phyloP scores from a whole-genome alignment of 805 yeast genomes.

The Kazachstania bromeliacearum region DNA sequence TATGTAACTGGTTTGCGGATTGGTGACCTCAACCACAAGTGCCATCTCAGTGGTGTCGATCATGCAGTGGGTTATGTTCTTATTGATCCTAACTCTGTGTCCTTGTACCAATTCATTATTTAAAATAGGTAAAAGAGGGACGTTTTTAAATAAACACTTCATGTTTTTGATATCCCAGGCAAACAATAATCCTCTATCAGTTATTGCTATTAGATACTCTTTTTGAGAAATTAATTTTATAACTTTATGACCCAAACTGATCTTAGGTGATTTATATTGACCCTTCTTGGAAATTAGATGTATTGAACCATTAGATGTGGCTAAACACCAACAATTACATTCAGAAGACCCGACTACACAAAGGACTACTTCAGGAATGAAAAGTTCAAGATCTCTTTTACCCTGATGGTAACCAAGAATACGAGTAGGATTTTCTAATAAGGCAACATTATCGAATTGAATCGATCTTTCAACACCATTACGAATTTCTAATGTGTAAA shows the following conservation, averaged over 20 bases:
- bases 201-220: conserved; percentile 43
- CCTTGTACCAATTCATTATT: conserved; percentile 18
- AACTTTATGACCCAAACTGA: conserved; percentile 40
- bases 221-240: conserved; percentile 34
- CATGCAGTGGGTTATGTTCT: conserved; percentile 11
- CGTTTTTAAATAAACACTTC: conserved; percentile 15
- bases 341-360: conserved; percentile 37
- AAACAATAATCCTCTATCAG: conserved; percentile 49
- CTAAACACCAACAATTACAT: conserved; percentile 38
- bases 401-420: conserved; percentile 31
- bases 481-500: conserved; percentile 25
- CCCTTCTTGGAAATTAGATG: conserved; percentile 29
- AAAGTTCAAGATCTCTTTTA: conserved; percentile 33
- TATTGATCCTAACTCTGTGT: conserved; percentile 21
- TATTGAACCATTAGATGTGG: conserved; percentile 34
- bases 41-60: conserved; percentile 5
- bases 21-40: conserved; percentile 10
- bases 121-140: conserved; percentile 25
- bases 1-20: conserved; percentile 11
- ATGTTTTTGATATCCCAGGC: conserved; percentile 21
- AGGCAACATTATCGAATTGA: conserved; percentile 29
- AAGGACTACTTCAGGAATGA: conserved; percentile 32
- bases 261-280: conserved; percentile 30
- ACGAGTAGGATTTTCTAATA: conserved; percentile 32
- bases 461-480: conserved; percentile 30